Evolutionary conservation across 192 early-diverging fungal genomes (phyloP).

Genomic region (Podila verticillata): DNA sequence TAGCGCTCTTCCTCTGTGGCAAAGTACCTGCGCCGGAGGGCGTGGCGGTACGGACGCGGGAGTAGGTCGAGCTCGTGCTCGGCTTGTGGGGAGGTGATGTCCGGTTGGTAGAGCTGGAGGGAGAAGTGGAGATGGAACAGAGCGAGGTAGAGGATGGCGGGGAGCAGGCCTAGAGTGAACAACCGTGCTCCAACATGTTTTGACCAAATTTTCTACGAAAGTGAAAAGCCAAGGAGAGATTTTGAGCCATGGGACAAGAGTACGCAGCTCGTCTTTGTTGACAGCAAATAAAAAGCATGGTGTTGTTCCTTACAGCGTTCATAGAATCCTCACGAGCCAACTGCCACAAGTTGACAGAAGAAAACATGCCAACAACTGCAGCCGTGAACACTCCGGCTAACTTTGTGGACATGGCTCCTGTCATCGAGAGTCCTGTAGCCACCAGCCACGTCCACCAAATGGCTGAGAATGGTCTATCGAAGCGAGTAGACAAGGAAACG

Average conservation of each 20-base stretch:
- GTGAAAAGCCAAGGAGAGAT: no score
- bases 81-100: conserved; percentile 54
- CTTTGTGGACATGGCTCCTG: conserved; percentile 76
- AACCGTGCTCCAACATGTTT: conserved; percentile 81
- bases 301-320: conserved; percentile 3
- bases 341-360: conserved; percentile 79
- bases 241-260: conserved; percentile 47
- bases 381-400: conserved; percentile 87
- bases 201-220: conserved; percentile 46
- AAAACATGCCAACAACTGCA: conserved; percentile 76
- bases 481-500: not conserved
- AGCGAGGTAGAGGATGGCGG: conserved; percentile 74
- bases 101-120: conserved; percentile 65
- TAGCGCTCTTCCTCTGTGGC: not conserved
- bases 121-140: conserved; percentile 88
- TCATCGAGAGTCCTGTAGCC: conserved; percentile 79
- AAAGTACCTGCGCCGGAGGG: not conserved
- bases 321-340: conserved; percentile 65
- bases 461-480: conserved; percentile 69
- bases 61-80: conserved; percentile 40
- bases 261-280: no score
- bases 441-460: conserved; percentile 88
- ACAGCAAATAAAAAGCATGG: not conserved
- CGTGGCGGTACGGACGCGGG: conserved; percentile 1
- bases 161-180: conserved; percentile 78